phyloP scores from a whole-genome alignment of 768 basidiomycete species.

The Asterophora lycoperdoides region DNA sequence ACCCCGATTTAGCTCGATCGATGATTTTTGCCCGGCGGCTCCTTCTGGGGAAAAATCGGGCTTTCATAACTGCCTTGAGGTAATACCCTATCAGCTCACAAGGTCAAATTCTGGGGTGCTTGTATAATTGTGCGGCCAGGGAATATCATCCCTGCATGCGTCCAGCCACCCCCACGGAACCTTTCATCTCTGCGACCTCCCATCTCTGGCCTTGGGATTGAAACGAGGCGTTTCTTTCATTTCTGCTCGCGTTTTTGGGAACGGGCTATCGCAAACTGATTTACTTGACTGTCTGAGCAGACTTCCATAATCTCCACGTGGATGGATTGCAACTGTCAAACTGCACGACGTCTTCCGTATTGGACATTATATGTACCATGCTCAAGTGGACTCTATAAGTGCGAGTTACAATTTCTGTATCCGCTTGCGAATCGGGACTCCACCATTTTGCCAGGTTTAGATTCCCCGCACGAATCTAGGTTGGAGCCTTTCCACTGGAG shows the following conservation, averaged over 20 bases:
- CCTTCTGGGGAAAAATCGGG: conserved; percentile 26
- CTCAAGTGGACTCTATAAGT: neutral
- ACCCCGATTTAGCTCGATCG: conserved; percentile 21
- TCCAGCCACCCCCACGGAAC: too few species aligned
- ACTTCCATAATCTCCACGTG: neutral
- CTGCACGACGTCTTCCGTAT: neutral
- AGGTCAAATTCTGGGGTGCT: conserved; percentile 32
- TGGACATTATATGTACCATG: neutral
- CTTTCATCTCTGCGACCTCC: neutral
- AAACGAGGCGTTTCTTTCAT: neutral
- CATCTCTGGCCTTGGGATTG: neutral
- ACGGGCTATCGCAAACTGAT: conserved; percentile 1
- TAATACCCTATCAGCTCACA: conserved; percentile 15
- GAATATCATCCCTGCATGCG: conserved; percentile 25
- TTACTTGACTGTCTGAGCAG: neutral
- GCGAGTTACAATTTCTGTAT: neutral
- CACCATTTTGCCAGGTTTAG: conserved; percentile 1
- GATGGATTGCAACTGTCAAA: too few species aligned
- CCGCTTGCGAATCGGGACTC: conserved; percentile 5
- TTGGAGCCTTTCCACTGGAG: neutral
- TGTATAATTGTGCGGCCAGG: conserved; percentile 17
- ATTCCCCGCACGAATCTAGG: neutral
- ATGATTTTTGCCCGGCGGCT: conserved; percentile 27
- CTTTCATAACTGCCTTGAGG: conserved; percentile 26
- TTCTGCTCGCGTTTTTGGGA: conserved; percentile 1